Base-by-base conservation (phyloP, 73 alveolate genomes). In the Symbiodinium pilosum region DNA sequence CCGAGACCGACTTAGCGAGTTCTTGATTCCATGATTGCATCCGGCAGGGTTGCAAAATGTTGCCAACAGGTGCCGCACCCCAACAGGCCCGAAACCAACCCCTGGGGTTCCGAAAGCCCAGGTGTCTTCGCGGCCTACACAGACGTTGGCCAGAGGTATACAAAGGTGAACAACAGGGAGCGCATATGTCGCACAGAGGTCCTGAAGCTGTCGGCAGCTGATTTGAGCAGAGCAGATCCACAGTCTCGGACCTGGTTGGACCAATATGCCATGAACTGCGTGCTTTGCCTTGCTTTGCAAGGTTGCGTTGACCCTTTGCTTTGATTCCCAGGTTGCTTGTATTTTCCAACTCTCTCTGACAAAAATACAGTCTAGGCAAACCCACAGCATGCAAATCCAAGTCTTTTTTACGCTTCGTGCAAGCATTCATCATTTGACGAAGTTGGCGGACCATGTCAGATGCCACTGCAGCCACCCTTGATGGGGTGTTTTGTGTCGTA, bases 71-170 rank as follows among this genome's bases (percentile, higher is more conserved):
- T 47, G 59, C 59, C 11, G 42, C 21, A 24, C 93, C 64, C 95
- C 95, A 24, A 88, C 87, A 30, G 75, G 44, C 7, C 95, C 95
- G 71, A 88, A 64, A 52, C 95, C 95, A 68, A 88, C 95, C 26
- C 95, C 95, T 11, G 95, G 95, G 43, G 95, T 59, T 39, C 86
- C 95, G 28, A 88, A 88, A 73, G 95, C 44, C 95, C 95, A 88
- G 20, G 43, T 56, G 42, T 88, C 95, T 4, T 88, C 87, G 40
- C 47, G 38, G 21, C 95, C 95, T 87, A 26, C 54, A 32, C 69
- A 47, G 59, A 6, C 21, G 14, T 6, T 47, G 14, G 40, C 18
- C 38, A 21, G 40, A 21, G 40, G 41, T 28, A 21, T 69, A 9
- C 42, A 38, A 69, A 24, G 39, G 59, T 14, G 40, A 64, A 64